Evolutionary conservation across 2,329 filamentous ascomycete genomes (phyloP).

Genomic region (Leptographium radiaticola): DNA sequence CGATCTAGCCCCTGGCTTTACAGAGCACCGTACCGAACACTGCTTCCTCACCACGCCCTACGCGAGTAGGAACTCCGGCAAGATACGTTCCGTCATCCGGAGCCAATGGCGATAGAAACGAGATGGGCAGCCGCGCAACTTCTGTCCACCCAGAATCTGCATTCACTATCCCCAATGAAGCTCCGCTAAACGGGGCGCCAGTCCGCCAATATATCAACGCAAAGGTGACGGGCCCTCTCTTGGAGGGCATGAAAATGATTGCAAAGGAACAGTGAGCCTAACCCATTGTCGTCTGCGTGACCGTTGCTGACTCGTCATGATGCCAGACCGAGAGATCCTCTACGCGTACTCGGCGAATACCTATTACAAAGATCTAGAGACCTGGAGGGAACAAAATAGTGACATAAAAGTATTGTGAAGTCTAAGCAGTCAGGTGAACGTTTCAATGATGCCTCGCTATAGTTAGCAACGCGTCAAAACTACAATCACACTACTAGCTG

Average conservation of each 20-base stretch:
- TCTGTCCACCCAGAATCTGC: constrained; percentile 40
- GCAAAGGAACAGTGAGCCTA: constrained; percentile 54
- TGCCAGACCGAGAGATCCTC: constrained; percentile 50
- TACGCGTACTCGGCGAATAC: constrained; percentile 58
- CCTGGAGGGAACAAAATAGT: constrained; percentile 29
- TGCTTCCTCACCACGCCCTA: constrained; percentile 27
- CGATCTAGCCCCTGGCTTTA: background rate
- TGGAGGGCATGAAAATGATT: constrained; percentile 64
- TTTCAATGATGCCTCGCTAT: background rate
- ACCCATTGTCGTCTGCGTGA: background rate
- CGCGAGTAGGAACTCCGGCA: constrained; percentile 35
- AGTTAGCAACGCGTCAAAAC: background rate
- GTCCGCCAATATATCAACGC: constrained; percentile 59
- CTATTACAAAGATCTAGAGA: constrained; percentile 56
- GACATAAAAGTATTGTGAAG: background rate
- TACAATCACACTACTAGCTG: too few species aligned
- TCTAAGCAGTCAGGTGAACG: background rate
- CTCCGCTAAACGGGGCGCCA: constrained; percentile 52
- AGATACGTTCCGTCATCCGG: constrained; percentile 16
- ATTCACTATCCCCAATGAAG: constrained; percentile 44
- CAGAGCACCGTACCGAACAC: background rate
- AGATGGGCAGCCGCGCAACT: constrained; percentile 35
- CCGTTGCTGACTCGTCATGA: constrained; percentile 1
- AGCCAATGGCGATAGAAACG: constrained; percentile 12
- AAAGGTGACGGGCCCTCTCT: constrained; percentile 52